Evolutionary conservation across 2,329 filamentous ascomycete species (phyloP), one percentile per base, ranked within the genome.

Genomic region (Pochonia chlamydosporia): DNA sequence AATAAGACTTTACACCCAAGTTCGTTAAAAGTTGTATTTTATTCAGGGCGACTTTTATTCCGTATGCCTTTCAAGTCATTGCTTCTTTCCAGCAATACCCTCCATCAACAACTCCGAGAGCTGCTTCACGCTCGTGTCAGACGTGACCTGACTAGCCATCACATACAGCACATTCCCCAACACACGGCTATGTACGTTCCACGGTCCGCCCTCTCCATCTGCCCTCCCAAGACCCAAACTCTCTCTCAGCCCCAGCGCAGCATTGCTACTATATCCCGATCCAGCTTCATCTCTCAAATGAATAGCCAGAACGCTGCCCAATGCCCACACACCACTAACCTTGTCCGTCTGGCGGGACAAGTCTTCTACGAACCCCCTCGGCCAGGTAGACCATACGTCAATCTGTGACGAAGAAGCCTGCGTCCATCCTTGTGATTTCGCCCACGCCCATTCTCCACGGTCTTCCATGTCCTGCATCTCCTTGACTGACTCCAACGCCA

Each of bases 231-330:
- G 44, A 8, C 56, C 48, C 1, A 78, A 54, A 21, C 55, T 56
- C 2, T 63, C 59, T 40, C 75, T 72, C 0, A 79, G 54, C 1
- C 62, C 63, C n/a, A 61, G 59, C 0, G 76, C 73, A 0, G 70
- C 73, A 11, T 64, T 67, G 51, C 74, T 76, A 48, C 66, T 71
- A 52, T 78, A 78, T 0, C 74, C 74, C 1, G 64, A 54, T 3
- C 66, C 69, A 8, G 66, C 64, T 1, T 63, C 59, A 11, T 71
- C 70, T 4, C 62, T 59, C 46, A 81, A 56, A 23, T 71, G 72
- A 31, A 95, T 82, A 1, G 85, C 84, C 10, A 93, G 69, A 1
- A 93, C 85, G 3, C 80, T 86, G 0, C 89, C 89, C 1, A 93
- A 67, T 0, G 87, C 84, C 69, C 88, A 87, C 0, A 85, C 79